A percentile compares a stretch with the other conserved stretches of the same genome.
Conservation (phyloP, 768 basidiomycete genomes). For the Macrolepiota dolichaula region DNA sequence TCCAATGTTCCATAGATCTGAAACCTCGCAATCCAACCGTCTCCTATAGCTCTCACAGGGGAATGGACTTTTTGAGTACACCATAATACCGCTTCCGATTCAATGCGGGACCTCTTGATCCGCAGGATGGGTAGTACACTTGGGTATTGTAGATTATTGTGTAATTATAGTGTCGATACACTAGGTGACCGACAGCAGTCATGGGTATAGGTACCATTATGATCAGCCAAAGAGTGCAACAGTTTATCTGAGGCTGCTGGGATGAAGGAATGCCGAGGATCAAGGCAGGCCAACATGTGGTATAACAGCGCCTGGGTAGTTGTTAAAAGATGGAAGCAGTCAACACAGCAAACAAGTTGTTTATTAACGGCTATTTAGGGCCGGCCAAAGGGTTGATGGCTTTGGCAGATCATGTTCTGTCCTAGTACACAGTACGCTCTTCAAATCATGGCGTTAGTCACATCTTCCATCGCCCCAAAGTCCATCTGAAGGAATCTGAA, state of each 20-base stretch:
- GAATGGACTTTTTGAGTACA: constrained; percentile 2
- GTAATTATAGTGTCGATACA: constrained; percentile 36
- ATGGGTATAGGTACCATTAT: constrained; percentile 33
- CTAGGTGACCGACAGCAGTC: constrained; percentile 64
- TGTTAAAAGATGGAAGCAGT: constrained; percentile 61
- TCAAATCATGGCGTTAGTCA: no score
- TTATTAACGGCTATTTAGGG: constrained; percentile 40
- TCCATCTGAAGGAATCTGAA: no score
- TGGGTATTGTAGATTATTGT: not conserved
- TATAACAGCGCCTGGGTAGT: constrained; percentile 47
- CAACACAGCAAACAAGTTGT: not conserved
- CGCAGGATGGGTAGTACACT: not conserved
- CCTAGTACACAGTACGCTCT: no score
- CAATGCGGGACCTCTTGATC: not conserved
- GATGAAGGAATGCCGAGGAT: constrained; percentile 47
- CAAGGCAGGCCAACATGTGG: constrained; percentile 54
- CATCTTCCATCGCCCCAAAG: no score
- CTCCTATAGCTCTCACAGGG: not conserved
- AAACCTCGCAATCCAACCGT: not conserved
- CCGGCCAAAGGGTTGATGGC: constrained; percentile 21
- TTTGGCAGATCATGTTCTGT: no score
- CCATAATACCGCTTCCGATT: not conserved
- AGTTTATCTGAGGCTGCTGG: constrained; percentile 51
- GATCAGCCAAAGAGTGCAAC: constrained; percentile 63
- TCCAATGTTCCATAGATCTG: not conserved